Conservation (phyloP, 108 stramenopile species). For the Cyclotella choctawhatcheeana region DNA sequence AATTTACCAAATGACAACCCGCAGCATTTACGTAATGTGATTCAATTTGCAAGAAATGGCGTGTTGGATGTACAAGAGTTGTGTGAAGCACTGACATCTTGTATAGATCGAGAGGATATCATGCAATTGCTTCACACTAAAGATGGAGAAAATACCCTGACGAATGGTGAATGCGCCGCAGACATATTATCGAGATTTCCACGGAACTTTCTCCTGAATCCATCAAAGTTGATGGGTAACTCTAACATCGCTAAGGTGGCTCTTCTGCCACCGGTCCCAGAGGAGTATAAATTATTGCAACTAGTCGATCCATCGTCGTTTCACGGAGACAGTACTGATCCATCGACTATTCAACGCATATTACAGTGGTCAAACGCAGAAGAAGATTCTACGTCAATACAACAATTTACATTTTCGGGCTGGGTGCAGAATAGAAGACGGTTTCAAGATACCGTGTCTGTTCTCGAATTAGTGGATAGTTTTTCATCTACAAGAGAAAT, state of each 20-base stretch:
- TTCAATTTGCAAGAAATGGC: slow-evolving; percentile 30
- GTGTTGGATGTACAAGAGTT: slow-evolving; percentile 28
- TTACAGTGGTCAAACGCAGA: neutral
- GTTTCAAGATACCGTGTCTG: slow-evolving; percentile 58
- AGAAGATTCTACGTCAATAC: neutral
- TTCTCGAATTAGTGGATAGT: slow-evolving; percentile 58
- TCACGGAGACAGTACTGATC: neutral
- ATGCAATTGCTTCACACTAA: slow-evolving; percentile 4
- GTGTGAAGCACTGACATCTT: slow-evolving; percentile 26
- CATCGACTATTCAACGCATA: neutral
- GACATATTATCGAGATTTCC: slow-evolving; percentile 39
- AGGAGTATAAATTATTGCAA: slow-evolving; percentile 18
- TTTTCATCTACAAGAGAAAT: slow-evolving; percentile 23
- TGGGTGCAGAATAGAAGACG: slow-evolving; percentile 79
- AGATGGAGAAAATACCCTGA: neutral
- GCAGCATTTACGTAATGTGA: slow-evolving; percentile 44
- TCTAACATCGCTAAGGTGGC: slow-evolving; percentile 24
- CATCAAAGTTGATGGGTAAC: slow-evolving; percentile 36
- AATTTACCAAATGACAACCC: slow-evolving; percentile 40
- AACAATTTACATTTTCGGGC: slow-evolving; percentile 39
- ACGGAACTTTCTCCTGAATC: slow-evolving; percentile 26
- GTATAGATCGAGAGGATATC: slow-evolving; percentile 17
- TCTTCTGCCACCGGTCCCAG: slow-evolving; percentile 37
- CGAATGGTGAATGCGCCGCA: slow-evolving; percentile 21
- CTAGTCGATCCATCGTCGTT: neutral